Evolutionary conservation across 2,329 filamentous ascomycete species (phyloP).

Genomic region (Monascus ruber): DNA sequence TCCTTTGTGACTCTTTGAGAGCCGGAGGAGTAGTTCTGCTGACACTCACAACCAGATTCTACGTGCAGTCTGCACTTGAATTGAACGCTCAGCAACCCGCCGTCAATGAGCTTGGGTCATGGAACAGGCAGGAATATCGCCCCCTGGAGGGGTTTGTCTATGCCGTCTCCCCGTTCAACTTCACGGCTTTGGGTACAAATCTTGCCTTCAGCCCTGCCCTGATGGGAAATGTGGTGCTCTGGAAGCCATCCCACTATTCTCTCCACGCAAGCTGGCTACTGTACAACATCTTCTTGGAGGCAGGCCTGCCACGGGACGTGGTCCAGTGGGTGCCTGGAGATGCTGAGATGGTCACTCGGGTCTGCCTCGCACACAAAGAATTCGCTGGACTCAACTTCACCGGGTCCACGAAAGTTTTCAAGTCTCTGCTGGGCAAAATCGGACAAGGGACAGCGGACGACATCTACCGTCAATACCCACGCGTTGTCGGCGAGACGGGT

Average conservation of each 20-base stretch:
- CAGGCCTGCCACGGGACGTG: slow-evolving; percentile 75
- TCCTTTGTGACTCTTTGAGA: slow-evolving; percentile 48
- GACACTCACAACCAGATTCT: slow-evolving; percentile 14
- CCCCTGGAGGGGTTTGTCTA: slow-evolving; percentile 92
- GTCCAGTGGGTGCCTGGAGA: slow-evolving; percentile 90
- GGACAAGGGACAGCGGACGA: slow-evolving; percentile 66
- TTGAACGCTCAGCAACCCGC: not conserved
- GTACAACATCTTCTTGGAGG: slow-evolving; percentile 84
- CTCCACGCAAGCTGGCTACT: slow-evolving; percentile 79
- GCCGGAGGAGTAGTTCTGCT: slow-evolving; percentile 55
- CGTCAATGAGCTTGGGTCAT: too few relatives aligned
- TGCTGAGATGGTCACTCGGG: slow-evolving; percentile 67
- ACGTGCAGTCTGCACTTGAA: not conserved
- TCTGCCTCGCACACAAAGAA: slow-evolving; percentile 61
- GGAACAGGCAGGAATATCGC: slow-evolving; percentile 65
- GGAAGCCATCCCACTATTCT: slow-evolving; percentile 84
- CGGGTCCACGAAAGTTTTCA: slow-evolving; percentile 81
- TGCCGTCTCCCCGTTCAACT: slow-evolving; percentile 89
- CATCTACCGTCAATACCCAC: slow-evolving; percentile 68
- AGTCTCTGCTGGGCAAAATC: slow-evolving; percentile 74
- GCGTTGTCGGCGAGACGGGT: slow-evolving; percentile 77
- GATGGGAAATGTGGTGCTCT: slow-evolving; percentile 88
- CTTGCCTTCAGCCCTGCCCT: slow-evolving; percentile 70
- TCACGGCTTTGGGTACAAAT: slow-evolving; percentile 86
- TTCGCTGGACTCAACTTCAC: slow-evolving; percentile 86